Base-by-base conservation (phyloP, 768 basidiomycete species). In the Inosperma sp. region DNA sequence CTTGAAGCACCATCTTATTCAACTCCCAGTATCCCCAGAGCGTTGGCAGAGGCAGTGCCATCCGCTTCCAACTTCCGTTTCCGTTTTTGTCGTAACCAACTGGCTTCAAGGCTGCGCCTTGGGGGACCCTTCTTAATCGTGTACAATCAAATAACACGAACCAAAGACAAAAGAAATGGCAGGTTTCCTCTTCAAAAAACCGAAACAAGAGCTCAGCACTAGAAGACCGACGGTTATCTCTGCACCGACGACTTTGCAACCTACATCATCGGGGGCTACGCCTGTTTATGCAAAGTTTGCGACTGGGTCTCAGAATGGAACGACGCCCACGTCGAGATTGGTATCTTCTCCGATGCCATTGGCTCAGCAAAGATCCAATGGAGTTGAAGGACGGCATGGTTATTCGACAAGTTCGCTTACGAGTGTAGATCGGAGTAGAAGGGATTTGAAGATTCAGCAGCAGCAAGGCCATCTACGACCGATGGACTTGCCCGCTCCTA, bases 141-240 rank as follows among this genome's bases (percentile, higher is more conserved):
- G 7, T 12, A 33, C 21, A 33, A n/a, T n/a, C n/a, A n/a, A n/a
- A n/a, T n/a, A n/a, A n/a, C n/a, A n/a, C n/a, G n/a, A n/a, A n/a
- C n/a, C n/a, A n/a, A n/a, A n/a, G n/a, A 25, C 36, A n/a, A n/a
- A 44, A 44, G 63, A 67, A 64, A 80, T 81, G 80, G 73, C 76
- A 57, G 73, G 72, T 62, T 80, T 81, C 68, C 69, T 80, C 64
- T 80, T 76, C 68, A 80, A 68, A 69, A 79, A 77, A 61, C 53
- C 59, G 9, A 77, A 71, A 48, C 65, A 63, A 46, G 67, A 54
- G 52, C 54, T 30, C 63, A 45, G 39, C 45, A 39, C 47, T 63
- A 56, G 34, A 50, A 50, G 19, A 47, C 30, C 34, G 34, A 53
- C 46, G 47, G 43, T 44, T 49, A 55, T 54, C 44, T 34, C 49